A percentile compares a stretch with the other conserved stretches of the same genome.
phyloP scores from a whole-genome alignment of 2,329 filamentous ascomycete species.

The Phialocephala subalpina region DNA sequence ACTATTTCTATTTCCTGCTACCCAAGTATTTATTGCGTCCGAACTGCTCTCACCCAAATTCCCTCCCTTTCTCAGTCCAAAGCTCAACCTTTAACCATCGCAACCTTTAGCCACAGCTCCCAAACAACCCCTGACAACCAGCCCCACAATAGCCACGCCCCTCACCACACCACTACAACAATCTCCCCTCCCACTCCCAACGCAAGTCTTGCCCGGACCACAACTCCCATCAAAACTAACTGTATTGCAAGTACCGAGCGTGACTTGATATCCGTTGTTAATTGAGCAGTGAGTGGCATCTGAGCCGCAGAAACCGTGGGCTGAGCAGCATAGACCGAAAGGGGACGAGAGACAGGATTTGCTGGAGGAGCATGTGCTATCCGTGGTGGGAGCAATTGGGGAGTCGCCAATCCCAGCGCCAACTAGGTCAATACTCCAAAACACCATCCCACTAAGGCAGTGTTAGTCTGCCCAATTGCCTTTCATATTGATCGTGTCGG shows the following conservation, averaged over 20 bases:
- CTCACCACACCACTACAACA: constrained; percentile 34
- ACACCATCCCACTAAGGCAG: constrained; percentile 42
- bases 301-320: constrained; percentile 26
- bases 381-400: not conserved
- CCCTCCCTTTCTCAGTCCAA: too few relatives aligned
- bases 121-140: constrained; percentile 21
- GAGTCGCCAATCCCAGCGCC: constrained; percentile 32
- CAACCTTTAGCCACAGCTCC: constrained; percentile 13
- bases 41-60: not conserved
- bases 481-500: constrained; percentile 47
- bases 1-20: too few relatives aligned
- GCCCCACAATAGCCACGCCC: constrained; percentile 24
- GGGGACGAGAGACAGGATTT: constrained; percentile 3
- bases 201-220: constrained; percentile 20
- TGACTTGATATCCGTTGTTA: constrained; percentile 28
- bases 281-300: constrained; percentile 24
- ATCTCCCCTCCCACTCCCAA: constrained; percentile 24
- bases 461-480: constrained; percentile 36
- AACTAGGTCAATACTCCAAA: constrained; percentile 42
- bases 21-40: not conserved
- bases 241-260: constrained; percentile 24
- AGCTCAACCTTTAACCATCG: too few relatives aligned
- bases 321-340: constrained; percentile 30
- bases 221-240: constrained; percentile 31
- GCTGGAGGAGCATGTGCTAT: constrained; percentile 11